Base-by-base conservation (phyloP, 1,284 basidiomycete genomes). In the Dichomitus squalens region DNA sequence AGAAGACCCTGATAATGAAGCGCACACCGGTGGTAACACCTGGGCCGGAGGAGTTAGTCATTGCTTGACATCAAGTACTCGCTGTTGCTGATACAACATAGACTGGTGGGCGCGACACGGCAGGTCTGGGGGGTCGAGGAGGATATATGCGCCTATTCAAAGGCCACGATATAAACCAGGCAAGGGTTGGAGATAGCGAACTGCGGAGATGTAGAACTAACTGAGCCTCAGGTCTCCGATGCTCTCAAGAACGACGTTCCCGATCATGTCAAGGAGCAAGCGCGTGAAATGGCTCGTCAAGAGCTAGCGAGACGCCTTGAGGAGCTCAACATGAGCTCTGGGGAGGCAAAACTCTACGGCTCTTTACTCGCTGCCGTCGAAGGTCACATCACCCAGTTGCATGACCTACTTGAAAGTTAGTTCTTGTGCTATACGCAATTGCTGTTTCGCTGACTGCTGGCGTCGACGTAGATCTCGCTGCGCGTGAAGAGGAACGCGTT, bases 31-130 rank as follows among this genome's bases (percentile, higher is more conserved):
- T 16, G 86, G 85, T 2, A 85, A 85, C 60, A 83, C 72, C 16
- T 87, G 77, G 74, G 81, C 85, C 41, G 86, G 85, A 6, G 86
- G 86, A 8, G 85, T 87, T 67, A 49, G n/a, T 51, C 3, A 7
- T 2, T n/a, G 29, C 53, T 18, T 52, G 33, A 27, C n/a, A 47
- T 8, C 51, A 36, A 34, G 27, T 43, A 27, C 1, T 27, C 11
- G 23, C n/a, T 35, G 7, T 39, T 7, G 35, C 29, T 49, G 14
- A 47, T 33, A 12, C 39, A 39, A 11, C 39, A 29, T 57, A 87
- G 85, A 83, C 82, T 25, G 85, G 86, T 35, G 86, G 86, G 5
- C 75, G 84, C n/a, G 84, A 85, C 65, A 87, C 85, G 2, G 86
- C 85, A 6, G 86, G 86, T 1, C 70, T 86, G 56, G 86, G 86